These are phyloP conservation scores for Glarea lozoyensis DNA, from an alignment of 495 filamentous ascomycete genomes.

Conservation along the genomic window DNA sequence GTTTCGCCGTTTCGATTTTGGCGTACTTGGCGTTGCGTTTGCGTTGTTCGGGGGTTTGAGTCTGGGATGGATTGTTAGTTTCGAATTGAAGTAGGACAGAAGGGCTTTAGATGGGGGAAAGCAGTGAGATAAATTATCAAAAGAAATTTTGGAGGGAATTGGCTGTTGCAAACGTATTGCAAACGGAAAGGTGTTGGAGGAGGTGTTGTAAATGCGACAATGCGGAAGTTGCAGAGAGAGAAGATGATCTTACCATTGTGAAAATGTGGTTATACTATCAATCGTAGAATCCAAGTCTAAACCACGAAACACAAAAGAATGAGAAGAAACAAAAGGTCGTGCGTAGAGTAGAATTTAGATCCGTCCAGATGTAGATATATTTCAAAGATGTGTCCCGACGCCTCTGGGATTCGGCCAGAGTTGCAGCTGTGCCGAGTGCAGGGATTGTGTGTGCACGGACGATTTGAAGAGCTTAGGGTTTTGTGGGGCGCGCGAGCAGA, in stretches of 20 bases:
- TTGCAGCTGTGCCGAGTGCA: not conserved
- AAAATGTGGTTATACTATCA: no score
- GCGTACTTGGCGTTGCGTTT: constrained; percentile 79
- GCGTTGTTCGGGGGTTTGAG: constrained; percentile 91
- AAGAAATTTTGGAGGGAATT: not conserved
- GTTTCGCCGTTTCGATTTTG: constrained; percentile 67
- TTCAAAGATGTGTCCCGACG: constrained; percentile 5
- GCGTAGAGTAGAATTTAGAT: no score
- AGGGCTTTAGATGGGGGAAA: not conserved
- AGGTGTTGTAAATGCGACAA: no score
- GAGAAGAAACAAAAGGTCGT: no score
- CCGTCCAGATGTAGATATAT: no score
- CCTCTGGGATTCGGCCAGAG: not conserved
- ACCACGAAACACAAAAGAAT: no score
- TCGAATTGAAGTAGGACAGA: not conserved
- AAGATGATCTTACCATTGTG: no score
- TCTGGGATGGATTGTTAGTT: constrained; percentile 37
- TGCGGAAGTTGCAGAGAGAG: no score
- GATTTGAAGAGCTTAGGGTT: no score
- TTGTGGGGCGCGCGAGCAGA: constrained; percentile 4
- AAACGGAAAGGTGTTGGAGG: not conserved
- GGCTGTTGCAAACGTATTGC: not conserved
- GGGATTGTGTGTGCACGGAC: no score
- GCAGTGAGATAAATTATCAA: constrained; percentile 1
- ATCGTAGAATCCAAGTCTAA: no score